Base-by-base conservation (phyloP, 805 yeast genomes). In the Ogataea salicorniae region DNA sequence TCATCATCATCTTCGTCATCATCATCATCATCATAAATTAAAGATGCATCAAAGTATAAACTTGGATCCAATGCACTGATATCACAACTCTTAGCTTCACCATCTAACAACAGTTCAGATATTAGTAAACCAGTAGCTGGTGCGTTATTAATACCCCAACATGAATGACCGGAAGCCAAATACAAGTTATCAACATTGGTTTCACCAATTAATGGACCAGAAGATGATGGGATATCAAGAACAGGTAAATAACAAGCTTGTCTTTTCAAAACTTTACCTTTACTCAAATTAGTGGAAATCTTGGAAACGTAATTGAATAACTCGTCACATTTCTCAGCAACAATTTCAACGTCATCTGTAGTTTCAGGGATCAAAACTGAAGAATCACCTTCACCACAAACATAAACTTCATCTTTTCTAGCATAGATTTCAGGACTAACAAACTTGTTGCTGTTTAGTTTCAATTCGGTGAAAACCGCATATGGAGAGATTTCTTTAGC, bases 81-180 rank as follows among this genome's bases (percentile, higher is more conserved):
- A 62, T 86, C 88, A 23, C 96, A 94, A 49, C 88, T 79, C 35
- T 68, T 73, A 8, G 85, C 84, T 54, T 79, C 80, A 13, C 97
- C 98, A 43, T 92, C 97, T 40, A 92, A 66, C 41, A 92, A 66
- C 46, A 92, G 60, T 68, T 92, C 98, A 53, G 96, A 82, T 83
- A 92, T 77, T 36, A 94, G 76, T 61, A 88, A 81, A n/a, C 99
- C 99, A 0, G 97, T 91, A 4, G 87, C 97, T 1, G 97, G 97
- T 0, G 97, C 97, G 66, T 94, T 92, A 69, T 92, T 94, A 53
- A 92, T 94, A 20, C 99, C 99, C 99, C 99, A 92, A 69, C 98
- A 94, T 15, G 96, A 86, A 67, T 92, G 99, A 0, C 98, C 99
- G 15, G 92, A 80, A 2, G 97, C 96, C 47, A 92, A 66, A 57